Evolutionary conservation across 2,329 filamentous ascomycete genomes (phyloP).

Genomic region (Claviceps pusilla): DNA sequence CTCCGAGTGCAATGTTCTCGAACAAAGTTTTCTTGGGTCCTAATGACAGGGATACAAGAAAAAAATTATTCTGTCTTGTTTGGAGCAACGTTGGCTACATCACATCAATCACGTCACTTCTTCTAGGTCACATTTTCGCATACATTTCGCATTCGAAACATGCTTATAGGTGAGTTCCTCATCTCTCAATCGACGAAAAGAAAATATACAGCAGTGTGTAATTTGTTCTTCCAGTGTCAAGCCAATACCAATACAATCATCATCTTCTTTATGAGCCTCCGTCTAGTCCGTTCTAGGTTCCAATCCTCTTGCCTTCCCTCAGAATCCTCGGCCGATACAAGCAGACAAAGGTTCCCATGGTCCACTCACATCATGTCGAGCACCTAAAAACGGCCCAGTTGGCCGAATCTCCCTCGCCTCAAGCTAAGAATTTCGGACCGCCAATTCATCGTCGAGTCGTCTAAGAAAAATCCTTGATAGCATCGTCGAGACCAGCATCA

Average conservation of each 20-base stretch:
- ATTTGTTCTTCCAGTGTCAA: background rate
- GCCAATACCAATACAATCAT: background rate
- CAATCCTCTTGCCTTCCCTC: background rate
- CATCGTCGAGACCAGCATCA: background rate
- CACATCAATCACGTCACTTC: background rate
- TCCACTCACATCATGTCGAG: background rate
- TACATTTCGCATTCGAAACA: background rate
- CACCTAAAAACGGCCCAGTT: background rate
- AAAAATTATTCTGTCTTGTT: background rate
- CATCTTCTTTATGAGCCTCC: background rate
- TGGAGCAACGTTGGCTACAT: background rate
- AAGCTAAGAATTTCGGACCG: background rate
- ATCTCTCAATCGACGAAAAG: background rate
- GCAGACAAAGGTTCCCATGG: no score
- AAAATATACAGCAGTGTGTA: background rate
- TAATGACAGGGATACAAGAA: background rate
- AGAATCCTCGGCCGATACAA: no score
- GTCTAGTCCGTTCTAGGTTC: background rate
- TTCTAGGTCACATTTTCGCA: background rate
- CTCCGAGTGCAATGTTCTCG: background rate
- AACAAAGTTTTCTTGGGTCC: background rate
- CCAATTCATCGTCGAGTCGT: background rate
- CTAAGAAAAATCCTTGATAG: constrained; percentile 1
- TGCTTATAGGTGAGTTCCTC: background rate
- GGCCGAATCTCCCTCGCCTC: background rate